Percentiles rank a stretch among this genome's conserved stretches.
phyloP scores from a whole-genome alignment of 1,284 basidiomycete species.

The Anthracocystis setariae region DNA sequence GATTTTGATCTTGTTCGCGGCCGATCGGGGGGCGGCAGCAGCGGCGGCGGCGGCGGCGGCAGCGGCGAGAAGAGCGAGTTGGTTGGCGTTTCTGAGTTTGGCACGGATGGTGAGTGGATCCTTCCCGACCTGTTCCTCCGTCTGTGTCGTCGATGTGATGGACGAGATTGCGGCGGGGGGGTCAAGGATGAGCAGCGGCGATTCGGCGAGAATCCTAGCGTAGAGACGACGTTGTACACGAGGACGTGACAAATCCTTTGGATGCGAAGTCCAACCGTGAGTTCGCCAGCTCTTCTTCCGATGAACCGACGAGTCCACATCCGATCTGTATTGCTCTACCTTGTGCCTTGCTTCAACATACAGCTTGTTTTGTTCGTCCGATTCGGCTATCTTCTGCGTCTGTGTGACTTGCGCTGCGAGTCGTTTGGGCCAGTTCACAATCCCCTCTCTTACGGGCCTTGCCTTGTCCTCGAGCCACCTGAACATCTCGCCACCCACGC shows the following conservation, averaged over 20 bases:
- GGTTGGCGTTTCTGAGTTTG: neutral
- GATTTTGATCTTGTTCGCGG: neutral
- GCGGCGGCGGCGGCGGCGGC: no score
- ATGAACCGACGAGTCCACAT: slow-evolving; percentile 2
- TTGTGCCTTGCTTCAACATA: neutral
- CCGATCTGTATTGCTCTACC: slow-evolving; percentile 7
- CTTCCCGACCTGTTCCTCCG: neutral
- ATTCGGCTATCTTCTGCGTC: neutral
- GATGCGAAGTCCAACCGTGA: slow-evolving; percentile 36
- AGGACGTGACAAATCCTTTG: slow-evolving; percentile 9
- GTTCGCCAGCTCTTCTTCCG: slow-evolving; percentile 5
- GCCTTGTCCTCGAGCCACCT: slow-evolving; percentile 7
- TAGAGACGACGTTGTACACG: slow-evolving; percentile 28
- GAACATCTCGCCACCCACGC: neutral
- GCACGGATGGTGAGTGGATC: slow-evolving; percentile 4
- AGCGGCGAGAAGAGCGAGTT: neutral
- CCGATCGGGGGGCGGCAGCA: no score
- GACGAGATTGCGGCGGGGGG: neutral
- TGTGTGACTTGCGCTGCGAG: neutral
- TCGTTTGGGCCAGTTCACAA: slow-evolving; percentile 6
- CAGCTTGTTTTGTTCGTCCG: neutral
- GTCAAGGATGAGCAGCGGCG: slow-evolving; percentile 11
- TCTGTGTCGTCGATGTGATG: neutral
- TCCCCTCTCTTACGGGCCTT: neutral
- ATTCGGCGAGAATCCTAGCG: slow-evolving; percentile 11